These are phyloP conservation scores for Mikania micrantha DNA, from an alignment of 129 eudicot species.

Conservation along the genomic window DNA sequence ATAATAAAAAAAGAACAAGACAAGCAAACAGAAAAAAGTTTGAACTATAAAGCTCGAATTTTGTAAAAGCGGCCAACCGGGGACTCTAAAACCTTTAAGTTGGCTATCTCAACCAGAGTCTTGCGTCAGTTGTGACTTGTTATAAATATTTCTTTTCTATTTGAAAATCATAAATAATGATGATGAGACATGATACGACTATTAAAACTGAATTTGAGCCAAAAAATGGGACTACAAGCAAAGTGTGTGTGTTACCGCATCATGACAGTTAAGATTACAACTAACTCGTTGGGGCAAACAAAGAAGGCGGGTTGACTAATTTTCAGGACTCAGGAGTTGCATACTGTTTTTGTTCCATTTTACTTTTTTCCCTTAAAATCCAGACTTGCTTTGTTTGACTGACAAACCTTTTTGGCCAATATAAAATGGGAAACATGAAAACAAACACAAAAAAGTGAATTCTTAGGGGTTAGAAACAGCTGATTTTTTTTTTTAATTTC, in stretches of 20 bases:
- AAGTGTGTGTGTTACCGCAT: neutral
- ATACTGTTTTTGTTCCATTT: conserved; percentile 7
- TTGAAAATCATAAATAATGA: neutral
- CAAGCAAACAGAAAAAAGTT: too few relatives aligned
- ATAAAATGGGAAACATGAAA: neutral
- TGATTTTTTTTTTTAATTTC: too few relatives aligned
- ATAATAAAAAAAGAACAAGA: too few relatives aligned
- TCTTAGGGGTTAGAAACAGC: neutral
- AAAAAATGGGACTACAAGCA: too few relatives aligned
- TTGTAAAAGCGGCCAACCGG: neutral
- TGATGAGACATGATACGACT: neutral
- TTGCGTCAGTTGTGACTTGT: neutral
- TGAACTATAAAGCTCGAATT: neutral
- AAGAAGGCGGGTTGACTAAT: neutral
- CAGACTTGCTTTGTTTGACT: conserved; percentile 6
- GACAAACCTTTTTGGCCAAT: neutral
- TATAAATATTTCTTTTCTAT: too few relatives aligned
- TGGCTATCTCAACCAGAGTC: neutral
- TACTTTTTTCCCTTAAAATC: neutral
- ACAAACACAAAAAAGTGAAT: neutral
- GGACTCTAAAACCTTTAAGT: neutral
- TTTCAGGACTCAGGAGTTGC: conserved; percentile 11
- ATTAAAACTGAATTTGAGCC: neutral
- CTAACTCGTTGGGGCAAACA: neutral
- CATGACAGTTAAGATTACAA: neutral